Evolutionary conservation across 2,329 filamentous ascomycete genomes (phyloP), one percentile per base, ranked within the genome.

Genomic region (Gyromitra esculenta): DNA sequence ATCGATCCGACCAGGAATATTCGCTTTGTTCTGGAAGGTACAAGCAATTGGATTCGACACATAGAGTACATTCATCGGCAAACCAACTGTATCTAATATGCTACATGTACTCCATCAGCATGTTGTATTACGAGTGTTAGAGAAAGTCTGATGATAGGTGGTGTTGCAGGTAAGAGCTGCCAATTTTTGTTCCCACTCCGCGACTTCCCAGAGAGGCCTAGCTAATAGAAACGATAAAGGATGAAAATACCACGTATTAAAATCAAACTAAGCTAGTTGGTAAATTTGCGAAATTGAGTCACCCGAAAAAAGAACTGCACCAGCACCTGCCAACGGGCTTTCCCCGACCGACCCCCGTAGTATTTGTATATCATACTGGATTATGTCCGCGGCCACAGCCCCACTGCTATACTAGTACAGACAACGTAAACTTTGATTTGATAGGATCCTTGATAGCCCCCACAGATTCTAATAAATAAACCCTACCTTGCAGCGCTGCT

Each of bases 21-120:
- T 37, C 18, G 15, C 18, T 54, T 59, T 31, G 39, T 59, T 57
- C 52, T 52, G 73, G 62, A 60, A 70, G 41, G 65, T 72, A 35
- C 54, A 74, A 43, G 71, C 65, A 73, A n/a, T 15, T 56, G 4
- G 4, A 52, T 39, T 25, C n/a, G 2, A 5, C 21, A 66, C 35
- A 35, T 39, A n/a, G n/a, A n/a, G n/a, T n/a, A 45, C 31, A 8
- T 8, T 9, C 15, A 45, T 18, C 8, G 37, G n/a, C 11, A 15
- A 41, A 18, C 7, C 35, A 9, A 18, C 43, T 35, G 25, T 52
- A 65, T 35, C 25, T 25, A 64, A 25, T 64, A 56, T n/a, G 21
- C 11, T 56, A 56, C 21, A 13, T 50, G 48, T 52, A 9, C 8
- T 52, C 48, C 21, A 8, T 52, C 48, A 21, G 21, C 48, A 18